Evolutionary conservation across 148 eudicot species (phyloP), one percentile per base, ranked within the genome.

Genomic region (Tetragonia tetragonoides): DNA sequence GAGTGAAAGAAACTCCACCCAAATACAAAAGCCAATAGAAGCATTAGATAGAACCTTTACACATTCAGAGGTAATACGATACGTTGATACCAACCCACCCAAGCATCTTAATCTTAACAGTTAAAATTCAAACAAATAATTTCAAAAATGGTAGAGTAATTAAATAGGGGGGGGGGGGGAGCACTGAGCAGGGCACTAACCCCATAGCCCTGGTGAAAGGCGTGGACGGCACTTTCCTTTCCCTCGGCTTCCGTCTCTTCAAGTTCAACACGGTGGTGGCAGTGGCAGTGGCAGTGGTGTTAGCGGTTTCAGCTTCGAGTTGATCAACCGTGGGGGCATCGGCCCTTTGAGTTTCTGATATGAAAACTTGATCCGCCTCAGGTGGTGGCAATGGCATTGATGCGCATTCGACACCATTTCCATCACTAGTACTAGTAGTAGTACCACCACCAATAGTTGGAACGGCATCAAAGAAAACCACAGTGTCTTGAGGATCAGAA

Each of bases 201-300:
- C 99, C 99, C 28, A 96, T 79, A 37, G 93, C 98, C 85, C 99
- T 90, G n/a, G 98, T 85, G 73, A 93, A 93, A 57, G 97, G 88
- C n/a, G 94, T 93, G 11, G 95, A 87, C 67, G 99, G 99, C 75
- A 93, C 99, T 87, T 83, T 89, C 84, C 98, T 85, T 85, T 96
- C 98, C 83, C 97, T 87, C 28, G 87, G 97, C 83, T 81, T 89
- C 81, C 98, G 85, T 60, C 78, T 85, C 81, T 28, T 60, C 15
- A 11, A 3, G 60, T 87, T 89, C 61, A 73, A 70, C 40, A 68
- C 18, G 46, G 49, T 34, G 42, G 79, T 14, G 53, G 53, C 47
- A 9, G 47, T 44, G 34, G 34, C 39, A 16, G 70, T 24, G 44
- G 68, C 60, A 23, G 68, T 18, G 54, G 75, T 2, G 44, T 70